phyloP scores from a whole-genome alignment of 2,329 filamentous ascomycete genomes.

The Nigrograna mackinnonii region DNA sequence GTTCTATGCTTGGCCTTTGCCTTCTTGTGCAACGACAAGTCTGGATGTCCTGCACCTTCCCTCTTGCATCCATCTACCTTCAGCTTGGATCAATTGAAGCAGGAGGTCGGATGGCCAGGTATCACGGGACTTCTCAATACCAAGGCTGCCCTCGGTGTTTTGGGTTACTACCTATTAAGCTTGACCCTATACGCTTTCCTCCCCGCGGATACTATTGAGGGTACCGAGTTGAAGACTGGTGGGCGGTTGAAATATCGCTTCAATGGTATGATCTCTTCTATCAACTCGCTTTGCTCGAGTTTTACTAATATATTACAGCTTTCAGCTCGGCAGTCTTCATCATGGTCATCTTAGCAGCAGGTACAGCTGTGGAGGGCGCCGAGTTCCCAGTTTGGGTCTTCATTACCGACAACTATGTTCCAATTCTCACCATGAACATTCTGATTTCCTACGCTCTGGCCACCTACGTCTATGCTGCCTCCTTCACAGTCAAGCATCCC shows the following conservation, averaged over 20 bases:
- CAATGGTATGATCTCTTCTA: slow-evolving; percentile 47
- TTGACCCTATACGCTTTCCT: slow-evolving; percentile 75
- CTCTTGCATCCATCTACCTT: slow-evolving; percentile 74
- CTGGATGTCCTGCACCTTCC: slow-evolving; percentile 86
- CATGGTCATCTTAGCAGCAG: slow-evolving; percentile 70
- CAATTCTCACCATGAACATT: slow-evolving; percentile 82
- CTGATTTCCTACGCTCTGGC: slow-evolving; percentile 74
- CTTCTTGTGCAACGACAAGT: slow-evolving; percentile 90
- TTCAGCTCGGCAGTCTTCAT: slow-evolving; percentile 76
- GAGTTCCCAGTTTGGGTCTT: slow-evolving; percentile 90
- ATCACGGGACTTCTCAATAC: slow-evolving; percentile 71
- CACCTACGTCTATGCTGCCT: slow-evolving; percentile 78
- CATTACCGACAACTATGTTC: slow-evolving; percentile 87
- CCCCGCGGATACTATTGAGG: slow-evolving; percentile 73
- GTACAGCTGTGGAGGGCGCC: slow-evolving; percentile 76
- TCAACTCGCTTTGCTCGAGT: slow-evolving; percentile 5
- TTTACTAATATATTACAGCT: slow-evolving; percentile 54
- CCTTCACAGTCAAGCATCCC: slow-evolving; percentile 75
- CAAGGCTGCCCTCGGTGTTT: slow-evolving; percentile 68
- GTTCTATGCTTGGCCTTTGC: slow-evolving; percentile 76
- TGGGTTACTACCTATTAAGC: slow-evolving; percentile 79
- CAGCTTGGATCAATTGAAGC: slow-evolving; percentile 72
- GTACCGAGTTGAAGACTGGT: slow-evolving; percentile 70
- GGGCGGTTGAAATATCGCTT: slow-evolving; percentile 82
- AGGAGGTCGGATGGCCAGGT: slow-evolving; percentile 84